Evolutionary conservation across 768 basidiomycete species (phyloP), one percentile per base, ranked within the genome.

Genomic region (Kwoniella heveanensis): DNA sequence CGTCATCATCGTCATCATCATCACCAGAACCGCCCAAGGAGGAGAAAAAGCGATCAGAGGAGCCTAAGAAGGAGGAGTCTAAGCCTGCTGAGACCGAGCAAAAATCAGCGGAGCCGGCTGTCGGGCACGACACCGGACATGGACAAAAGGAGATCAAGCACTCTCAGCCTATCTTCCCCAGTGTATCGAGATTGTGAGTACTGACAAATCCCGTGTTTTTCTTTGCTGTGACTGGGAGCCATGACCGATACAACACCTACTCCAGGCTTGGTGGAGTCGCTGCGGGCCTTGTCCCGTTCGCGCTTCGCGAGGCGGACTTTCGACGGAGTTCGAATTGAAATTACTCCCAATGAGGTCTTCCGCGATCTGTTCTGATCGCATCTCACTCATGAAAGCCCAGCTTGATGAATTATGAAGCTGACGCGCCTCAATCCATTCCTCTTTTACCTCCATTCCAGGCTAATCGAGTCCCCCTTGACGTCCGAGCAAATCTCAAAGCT

Each of bases 141-240:
- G 72, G 63, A 29, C 73, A 76, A 63, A 73, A 74, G 36, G 66
- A 64, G 46, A 67, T 74, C 81, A 62, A 83, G 54, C 88, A 88
- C 72, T 84, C 86, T 3, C 85, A 86, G 50, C 74, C 92, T 36
- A 82, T 96, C 32, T 91, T 97, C 82, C 95, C 95, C 7, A 95
- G 92, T 32, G 95, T 98, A 1, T 81, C 87, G 47, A 89, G 94
- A 59, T 83, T 93, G 53, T 77, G 57, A 77, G 78, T 73, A n/a
- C n/a, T n/a, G n/a, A n/a, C n/a, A n/a, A n/a, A n/a, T n/a, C n/a
- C n/a, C n/a, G n/a, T n/a, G n/a, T n/a, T n/a, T n/a, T n/a, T n/a
- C n/a, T n/a, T n/a, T n/a, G n/a, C n/a, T n/a, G n/a, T n/a, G n/a
- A n/a, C n/a, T n/a, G n/a, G n/a, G n/a, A n/a, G n/a, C n/a, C n/a